Evolutionary conservation across 2,329 filamentous ascomycete species (phyloP).

Genomic region (Exophiala alcalophila): DNA sequence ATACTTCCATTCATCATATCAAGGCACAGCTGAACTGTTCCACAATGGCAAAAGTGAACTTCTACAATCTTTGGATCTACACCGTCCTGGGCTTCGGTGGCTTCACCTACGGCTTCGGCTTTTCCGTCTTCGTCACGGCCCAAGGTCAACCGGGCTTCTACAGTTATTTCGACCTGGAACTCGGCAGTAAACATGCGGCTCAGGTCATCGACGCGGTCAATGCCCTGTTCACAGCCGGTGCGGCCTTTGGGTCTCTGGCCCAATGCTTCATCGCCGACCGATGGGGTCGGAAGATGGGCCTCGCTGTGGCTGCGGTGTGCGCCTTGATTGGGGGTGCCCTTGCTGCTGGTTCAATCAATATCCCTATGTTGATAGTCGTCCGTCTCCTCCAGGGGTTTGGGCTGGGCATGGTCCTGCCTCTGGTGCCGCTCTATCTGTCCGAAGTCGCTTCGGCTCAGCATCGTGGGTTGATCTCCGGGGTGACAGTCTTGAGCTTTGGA

Average conservation of each 20-base stretch:
- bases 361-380: constrained; percentile 34
- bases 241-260: constrained; percentile 36
- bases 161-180: constrained; percentile 5
- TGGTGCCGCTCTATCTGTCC: constrained; percentile 15
- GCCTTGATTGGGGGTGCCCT: constrained; percentile 37
- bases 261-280: constrained; percentile 40
- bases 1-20: too few relatives aligned
- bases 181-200: too few relatives aligned
- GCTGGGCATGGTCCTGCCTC: constrained; percentile 30
- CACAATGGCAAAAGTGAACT: not conserved
- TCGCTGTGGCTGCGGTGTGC: constrained; percentile 34
- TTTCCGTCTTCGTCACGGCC: constrained; percentile 7
- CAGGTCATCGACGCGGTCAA: constrained; percentile 45
- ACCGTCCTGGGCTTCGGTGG: not conserved
- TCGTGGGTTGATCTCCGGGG: constrained; percentile 11
- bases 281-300: not conserved
- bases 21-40: not conserved
- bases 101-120: constrained; percentile 6
- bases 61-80: constrained; percentile 2
- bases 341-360: constrained; percentile 33
- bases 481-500: constrained; percentile 5
- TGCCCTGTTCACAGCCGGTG: constrained; percentile 43
- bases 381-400: constrained; percentile 40
- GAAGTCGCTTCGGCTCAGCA: constrained; percentile 13
- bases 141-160: constrained; percentile 10